Conservation (phyloP, 192 early-diverging fungal species). For the Cetraspora pellucida region DNA sequence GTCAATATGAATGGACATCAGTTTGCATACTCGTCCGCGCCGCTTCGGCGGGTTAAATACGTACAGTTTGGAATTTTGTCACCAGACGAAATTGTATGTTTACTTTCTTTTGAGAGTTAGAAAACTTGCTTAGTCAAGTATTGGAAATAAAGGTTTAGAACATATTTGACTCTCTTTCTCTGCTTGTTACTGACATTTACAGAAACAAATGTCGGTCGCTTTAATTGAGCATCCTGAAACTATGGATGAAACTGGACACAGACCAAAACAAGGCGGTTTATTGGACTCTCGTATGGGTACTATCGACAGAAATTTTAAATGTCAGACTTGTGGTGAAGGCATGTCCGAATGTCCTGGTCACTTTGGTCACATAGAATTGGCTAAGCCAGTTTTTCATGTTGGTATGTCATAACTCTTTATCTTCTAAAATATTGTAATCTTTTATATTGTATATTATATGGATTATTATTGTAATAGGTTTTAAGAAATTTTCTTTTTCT, state of each 20-base stretch:
- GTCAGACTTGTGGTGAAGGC: conserved; percentile 92
- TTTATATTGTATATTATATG: neutral
- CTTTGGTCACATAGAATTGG: conserved; percentile 97
- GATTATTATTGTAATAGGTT: neutral
- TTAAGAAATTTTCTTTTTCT: neutral
- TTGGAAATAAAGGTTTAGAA: conserved; percentile 1
- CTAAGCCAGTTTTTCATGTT: conserved; percentile 93
- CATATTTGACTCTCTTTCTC: conserved; percentile 6
- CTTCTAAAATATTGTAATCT: too few relatives aligned
- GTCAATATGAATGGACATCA: conserved; percentile 55
- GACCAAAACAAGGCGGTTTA: conserved; percentile 85
- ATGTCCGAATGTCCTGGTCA: conserved; percentile 97
- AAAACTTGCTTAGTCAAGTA: neutral
- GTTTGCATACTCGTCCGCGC: conserved; percentile 79
- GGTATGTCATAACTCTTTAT: conserved; percentile 54
- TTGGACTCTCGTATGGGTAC: conserved; percentile 96
- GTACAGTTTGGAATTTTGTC: conserved; percentile 97
- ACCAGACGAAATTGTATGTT: conserved; percentile 93
- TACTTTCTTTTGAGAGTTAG: conserved; percentile 20
- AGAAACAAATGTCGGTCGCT: conserved; percentile 97
- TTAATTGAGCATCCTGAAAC: conserved; percentile 90
- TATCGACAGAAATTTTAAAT: conserved; percentile 96
- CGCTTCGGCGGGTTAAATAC: conserved; percentile 80
- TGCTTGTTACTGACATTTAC: conserved; percentile 4
- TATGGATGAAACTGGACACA: conserved; percentile 79